A percentile compares a stretch with the other conserved stretches of the same genome.
phyloP scores from a whole-genome alignment of 2,329 filamentous ascomycete genomes.

The Colletotrichum graminicola region DNA sequence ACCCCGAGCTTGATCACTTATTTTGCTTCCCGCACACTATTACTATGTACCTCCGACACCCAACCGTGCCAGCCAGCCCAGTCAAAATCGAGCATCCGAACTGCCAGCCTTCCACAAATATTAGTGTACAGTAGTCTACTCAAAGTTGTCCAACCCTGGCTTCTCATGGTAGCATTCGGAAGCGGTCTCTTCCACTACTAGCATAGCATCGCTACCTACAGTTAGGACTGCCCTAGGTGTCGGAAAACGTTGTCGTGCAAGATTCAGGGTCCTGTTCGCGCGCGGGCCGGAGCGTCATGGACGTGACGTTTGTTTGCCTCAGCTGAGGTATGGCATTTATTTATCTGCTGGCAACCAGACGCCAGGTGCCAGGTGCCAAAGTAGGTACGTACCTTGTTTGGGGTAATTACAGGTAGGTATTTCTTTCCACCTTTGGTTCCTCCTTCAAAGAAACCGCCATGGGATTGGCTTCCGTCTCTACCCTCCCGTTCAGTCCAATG shows the following conservation, averaged over 20 bases:
- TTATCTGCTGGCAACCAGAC: neutral
- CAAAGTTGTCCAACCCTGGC: neutral
- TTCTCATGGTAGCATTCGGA: neutral
- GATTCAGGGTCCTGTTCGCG: conserved; percentile 35
- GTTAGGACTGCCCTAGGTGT: neutral
- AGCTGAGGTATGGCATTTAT: conserved; percentile 9
- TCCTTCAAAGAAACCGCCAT: neutral
- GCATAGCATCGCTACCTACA: neutral
- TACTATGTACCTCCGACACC: conserved; percentile 1
- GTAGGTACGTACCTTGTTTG: conserved; percentile 7
- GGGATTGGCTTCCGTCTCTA: neutral
- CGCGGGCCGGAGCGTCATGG: conserved; percentile 23
- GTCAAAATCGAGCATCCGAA: neutral
- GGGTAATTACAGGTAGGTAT: neutral
- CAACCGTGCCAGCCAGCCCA: conserved; percentile 6
- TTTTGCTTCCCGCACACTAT: conserved; percentile 26
- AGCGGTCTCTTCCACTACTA: neutral
- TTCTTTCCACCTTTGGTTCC: conserved; percentile 4
- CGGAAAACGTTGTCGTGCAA: conserved; percentile 14
- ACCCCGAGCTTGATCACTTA: conserved; percentile 29
- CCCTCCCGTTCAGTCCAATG: conserved; percentile 4
- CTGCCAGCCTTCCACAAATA: neutral
- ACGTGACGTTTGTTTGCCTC: conserved; percentile 32
- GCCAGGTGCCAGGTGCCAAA: neutral
- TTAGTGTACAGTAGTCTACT: neutral